phyloP scores from a whole-genome alignment of 257 asterid genomes.

The Primulina tabacum region DNA sequence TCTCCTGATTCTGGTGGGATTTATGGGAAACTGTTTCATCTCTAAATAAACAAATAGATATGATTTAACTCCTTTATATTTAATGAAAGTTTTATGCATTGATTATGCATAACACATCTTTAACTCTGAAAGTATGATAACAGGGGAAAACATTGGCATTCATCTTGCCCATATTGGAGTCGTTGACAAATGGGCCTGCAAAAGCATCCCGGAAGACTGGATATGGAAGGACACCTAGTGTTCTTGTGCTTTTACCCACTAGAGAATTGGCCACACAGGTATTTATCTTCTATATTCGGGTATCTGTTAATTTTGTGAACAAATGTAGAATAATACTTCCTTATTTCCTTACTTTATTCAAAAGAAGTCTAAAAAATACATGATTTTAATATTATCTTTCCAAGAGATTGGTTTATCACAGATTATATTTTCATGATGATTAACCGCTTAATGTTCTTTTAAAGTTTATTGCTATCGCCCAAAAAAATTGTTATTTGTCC shows the following conservation, averaged over 20 bases:
- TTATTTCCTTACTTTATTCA: neutral
- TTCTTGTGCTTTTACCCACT: constrained; percentile 89
- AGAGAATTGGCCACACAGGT: constrained; percentile 97
- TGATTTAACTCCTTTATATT: neutral
- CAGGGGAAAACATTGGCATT: constrained; percentile 97
- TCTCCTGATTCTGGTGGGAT: neutral
- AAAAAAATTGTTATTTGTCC: too few relatives aligned
- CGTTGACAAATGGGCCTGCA: constrained; percentile 68
- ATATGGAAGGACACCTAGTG: constrained; percentile 80
- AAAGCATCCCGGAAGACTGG: constrained; percentile 63
- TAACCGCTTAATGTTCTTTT: neutral
- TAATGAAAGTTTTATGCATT: neutral
- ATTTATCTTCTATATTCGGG: neutral
- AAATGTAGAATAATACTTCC: neutral
- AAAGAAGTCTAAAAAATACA: neutral
- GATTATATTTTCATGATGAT: too few relatives aligned
- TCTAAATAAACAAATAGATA: too few relatives aligned
- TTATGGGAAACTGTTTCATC: too few relatives aligned
- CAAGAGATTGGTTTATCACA: too few relatives aligned
- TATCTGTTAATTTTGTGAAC: neutral
- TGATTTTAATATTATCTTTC: too few relatives aligned
- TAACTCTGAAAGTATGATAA: neutral
- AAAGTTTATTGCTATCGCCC: neutral
- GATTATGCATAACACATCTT: neutral
- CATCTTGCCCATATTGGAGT: constrained; percentile 86